Percentiles rank a stretch among this genome's conserved stretches.
These are phyloP conservation scores for Dendryphion nanum DNA, from an alignment of 2,329 filamentous ascomycete species.

Conservation along the genomic window DNA sequence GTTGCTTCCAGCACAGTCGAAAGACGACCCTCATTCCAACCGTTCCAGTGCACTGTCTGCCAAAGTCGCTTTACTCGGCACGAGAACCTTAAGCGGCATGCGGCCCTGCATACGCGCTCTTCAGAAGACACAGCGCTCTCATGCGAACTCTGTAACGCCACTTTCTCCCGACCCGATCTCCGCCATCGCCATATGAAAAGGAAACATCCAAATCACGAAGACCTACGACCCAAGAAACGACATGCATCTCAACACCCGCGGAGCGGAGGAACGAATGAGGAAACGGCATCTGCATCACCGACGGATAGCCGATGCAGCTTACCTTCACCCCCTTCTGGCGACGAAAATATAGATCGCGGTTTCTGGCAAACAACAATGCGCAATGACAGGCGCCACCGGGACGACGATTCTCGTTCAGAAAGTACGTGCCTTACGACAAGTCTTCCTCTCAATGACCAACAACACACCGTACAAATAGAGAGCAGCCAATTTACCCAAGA, in stretches of 20 bases:
- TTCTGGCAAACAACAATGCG: no score
- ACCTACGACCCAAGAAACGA: slow-evolving; percentile 7
- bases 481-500: no score
- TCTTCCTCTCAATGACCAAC: no score
- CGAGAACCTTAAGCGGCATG: slow-evolving; percentile 21
- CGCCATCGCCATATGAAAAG: slow-evolving; percentile 19
- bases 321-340: no score
- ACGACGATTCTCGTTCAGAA: no score
- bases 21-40: slow-evolving; percentile 10
- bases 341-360: no score
- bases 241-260: slow-evolving; percentile 1
- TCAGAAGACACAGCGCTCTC: slow-evolving; percentile 8
- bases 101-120: slow-evolving; percentile 14
- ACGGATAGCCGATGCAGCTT: no score
- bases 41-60: slow-evolving; percentile 16
- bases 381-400: no score
- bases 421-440: no score
- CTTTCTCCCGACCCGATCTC: slow-evolving; percentile 18
- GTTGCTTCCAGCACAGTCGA: slow-evolving; percentile 1
- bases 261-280: neutral
- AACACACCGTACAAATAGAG: no score
- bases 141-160: slow-evolving; percentile 16
- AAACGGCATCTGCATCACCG: no score
- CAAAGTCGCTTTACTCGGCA: slow-evolving; percentile 21
- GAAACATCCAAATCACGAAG: slow-evolving; percentile 13